These are phyloP conservation scores for Apium graveolens DNA, from an alignment of 129 eudicot species.

Conservation along the genomic window DNA sequence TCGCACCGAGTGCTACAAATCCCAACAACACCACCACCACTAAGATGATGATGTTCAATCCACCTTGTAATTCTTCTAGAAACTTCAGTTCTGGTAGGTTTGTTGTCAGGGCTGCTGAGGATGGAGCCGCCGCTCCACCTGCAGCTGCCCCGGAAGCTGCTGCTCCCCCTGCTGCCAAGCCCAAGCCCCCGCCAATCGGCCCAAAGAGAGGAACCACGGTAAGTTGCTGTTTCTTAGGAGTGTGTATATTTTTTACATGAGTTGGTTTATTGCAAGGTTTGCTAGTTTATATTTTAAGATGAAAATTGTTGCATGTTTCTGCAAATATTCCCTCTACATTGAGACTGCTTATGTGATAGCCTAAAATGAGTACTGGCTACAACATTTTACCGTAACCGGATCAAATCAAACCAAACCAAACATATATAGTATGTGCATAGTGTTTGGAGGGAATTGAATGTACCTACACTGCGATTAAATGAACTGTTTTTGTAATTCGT, in stretches of 20 bases:
- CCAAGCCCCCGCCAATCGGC: conserved; percentile 92
- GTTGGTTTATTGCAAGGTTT: neutral
- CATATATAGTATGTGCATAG: neutral
- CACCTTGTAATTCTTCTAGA: conserved; percentile 42
- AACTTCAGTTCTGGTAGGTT: conserved; percentile 30
- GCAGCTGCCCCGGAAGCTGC: conserved; percentile 21
- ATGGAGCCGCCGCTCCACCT: conserved; percentile 32
- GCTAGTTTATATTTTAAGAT: neutral
- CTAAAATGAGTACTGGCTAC: neutral
- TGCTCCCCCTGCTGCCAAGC: conserved; percentile 46
- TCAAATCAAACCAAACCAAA: too few species aligned
- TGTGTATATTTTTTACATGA: neutral
- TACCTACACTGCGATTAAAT: neutral
- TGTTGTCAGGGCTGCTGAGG: conserved; percentile 63
- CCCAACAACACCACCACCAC: conserved; percentile 18
- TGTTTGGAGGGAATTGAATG: neutral
- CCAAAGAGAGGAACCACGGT: conserved; percentile 94
- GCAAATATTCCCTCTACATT: too few species aligned
- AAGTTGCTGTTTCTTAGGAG: neutral
- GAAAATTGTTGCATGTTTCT: neutral
- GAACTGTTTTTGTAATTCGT: too few species aligned
- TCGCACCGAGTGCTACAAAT: conserved; percentile 37
- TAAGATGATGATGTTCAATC: conserved; percentile 25
- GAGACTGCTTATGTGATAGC: too few species aligned
- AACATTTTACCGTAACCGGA: too few species aligned